Percentiles rank a stretch among this genome's conserved stretches.
Conservation (phyloP, 352 stramenopile genomes). For the Phytophthora hybrid region DNA sequence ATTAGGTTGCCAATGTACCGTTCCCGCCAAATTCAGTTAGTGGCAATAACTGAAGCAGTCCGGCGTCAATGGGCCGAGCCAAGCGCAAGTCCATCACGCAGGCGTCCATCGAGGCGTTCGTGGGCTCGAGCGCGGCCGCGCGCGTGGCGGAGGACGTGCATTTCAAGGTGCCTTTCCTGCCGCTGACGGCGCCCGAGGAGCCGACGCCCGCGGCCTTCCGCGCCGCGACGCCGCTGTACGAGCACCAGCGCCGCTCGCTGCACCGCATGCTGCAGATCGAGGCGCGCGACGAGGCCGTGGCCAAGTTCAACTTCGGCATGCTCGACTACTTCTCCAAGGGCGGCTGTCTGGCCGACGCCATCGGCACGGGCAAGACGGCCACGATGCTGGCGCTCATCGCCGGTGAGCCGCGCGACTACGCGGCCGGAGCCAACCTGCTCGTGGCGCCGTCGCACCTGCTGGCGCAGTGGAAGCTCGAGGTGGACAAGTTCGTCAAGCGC, state of each 20-base stretch:
- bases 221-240: conserved; percentile 62
- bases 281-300: conserved; percentile 62
- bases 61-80: conserved; percentile 13
- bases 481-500: conserved; percentile 75
- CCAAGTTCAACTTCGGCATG: conserved; percentile 80
- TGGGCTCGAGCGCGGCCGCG: conserved; percentile 39
- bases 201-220: conserved; percentile 68
- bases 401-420: conserved; percentile 62
- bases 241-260: conserved; percentile 85
- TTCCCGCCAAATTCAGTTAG: conserved; percentile 6
- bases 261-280: conserved; percentile 90
- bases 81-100: conserved; percentile 49
- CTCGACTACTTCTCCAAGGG: conserved; percentile 77
- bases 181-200: conserved; percentile 70
- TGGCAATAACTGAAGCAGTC: too few relatives aligned
- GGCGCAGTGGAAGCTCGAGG: conserved; percentile 82
- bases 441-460: conserved; percentile 84
- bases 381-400: conserved; percentile 83
- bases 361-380: conserved; percentile 88
- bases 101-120: conserved; percentile 66
- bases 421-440: conserved; percentile 67
- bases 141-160: conserved; percentile 67
- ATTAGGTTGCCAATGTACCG: not conserved
- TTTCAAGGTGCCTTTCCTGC: conserved; percentile 88
- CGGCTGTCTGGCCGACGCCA: conserved; percentile 78